Evolutionary conservation across 2,329 filamentous ascomycete genomes (phyloP).

Genomic region (Elsinoe batatas): DNA sequence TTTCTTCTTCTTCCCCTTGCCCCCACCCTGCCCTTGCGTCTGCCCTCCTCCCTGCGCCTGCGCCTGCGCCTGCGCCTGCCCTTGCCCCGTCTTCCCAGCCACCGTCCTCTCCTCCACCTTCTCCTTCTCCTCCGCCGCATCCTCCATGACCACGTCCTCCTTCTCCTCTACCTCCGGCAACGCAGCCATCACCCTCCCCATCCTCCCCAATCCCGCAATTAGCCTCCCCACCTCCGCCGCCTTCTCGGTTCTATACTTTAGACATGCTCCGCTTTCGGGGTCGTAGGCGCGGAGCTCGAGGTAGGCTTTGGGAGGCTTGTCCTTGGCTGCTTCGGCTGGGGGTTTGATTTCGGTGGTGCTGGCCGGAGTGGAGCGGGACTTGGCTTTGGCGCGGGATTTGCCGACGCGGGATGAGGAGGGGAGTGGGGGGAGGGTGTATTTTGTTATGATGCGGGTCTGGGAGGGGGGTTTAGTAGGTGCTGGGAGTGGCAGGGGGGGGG

Average conservation of each 20-base stretch:
- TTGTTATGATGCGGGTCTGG: slow-evolving; percentile 83
- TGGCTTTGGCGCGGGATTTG: slow-evolving; percentile 19
- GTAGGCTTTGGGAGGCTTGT: slow-evolving; percentile 51
- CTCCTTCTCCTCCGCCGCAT: slow-evolving; percentile 19
- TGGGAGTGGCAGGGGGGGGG: neutral
- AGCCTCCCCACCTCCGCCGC: slow-evolving; percentile 80
- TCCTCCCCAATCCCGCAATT: slow-evolving; percentile 62
- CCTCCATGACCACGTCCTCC: neutral
- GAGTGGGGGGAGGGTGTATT: slow-evolving; percentile 59
- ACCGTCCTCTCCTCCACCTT: slow-evolving; percentile 24
- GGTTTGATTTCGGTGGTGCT: slow-evolving; percentile 21
- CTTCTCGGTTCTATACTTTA: slow-evolving; percentile 89
- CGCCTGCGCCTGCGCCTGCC: neutral
- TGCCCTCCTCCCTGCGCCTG: neutral
- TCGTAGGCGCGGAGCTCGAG: slow-evolving; percentile 87
- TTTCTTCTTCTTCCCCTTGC: slow-evolving; percentile 41
- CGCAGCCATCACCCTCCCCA: slow-evolving; percentile 56
- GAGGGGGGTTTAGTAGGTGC: neutral
- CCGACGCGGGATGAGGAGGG: slow-evolving; percentile 24
- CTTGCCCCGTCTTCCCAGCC: slow-evolving; percentile 16
- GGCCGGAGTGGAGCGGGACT: slow-evolving; percentile 18
- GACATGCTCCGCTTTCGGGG: slow-evolving; percentile 64
- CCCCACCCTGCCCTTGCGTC: slow-evolving; percentile 16
- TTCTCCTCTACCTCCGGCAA: slow-evolving; percentile 33
- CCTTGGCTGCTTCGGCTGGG: slow-evolving; percentile 18